A percentile compares a stretch with the other conserved stretches of the same genome.
Conservation (phyloP, 225 moss, liverwort and hornwort genomes). For the Thuidium tamariscinum region DNA sequence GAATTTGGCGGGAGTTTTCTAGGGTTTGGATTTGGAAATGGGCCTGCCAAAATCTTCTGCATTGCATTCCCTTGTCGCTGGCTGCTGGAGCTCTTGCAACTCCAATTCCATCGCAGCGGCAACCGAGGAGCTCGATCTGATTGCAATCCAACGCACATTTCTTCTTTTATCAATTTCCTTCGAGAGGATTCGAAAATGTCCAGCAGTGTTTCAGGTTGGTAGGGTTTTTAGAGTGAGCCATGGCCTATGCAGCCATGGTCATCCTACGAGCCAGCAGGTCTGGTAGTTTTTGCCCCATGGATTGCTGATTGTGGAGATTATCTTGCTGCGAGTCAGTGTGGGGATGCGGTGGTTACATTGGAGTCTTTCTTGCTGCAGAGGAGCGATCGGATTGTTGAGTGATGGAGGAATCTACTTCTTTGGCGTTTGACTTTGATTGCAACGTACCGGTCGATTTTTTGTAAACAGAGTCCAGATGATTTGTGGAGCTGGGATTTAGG, state of each 20-base stretch:
- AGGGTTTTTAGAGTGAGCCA: background rate
- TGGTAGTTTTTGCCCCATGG: background rate
- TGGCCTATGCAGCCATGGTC: background rate
- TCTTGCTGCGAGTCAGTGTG: background rate
- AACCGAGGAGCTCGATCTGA: background rate
- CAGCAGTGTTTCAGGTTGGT: background rate
- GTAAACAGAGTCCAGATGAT: background rate
- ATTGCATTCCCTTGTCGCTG: background rate
- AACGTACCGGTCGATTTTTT: background rate
- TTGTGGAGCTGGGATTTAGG: background rate
- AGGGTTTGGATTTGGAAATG: background rate
- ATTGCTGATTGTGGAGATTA: background rate
- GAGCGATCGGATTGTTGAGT: background rate
- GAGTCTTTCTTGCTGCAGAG: background rate
- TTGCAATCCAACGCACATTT: background rate
- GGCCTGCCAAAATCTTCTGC: background rate
- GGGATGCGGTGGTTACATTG: background rate
- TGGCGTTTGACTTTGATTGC: background rate
- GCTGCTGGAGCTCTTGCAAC: background rate
- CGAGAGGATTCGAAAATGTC: background rate
- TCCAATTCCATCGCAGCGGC: background rate
- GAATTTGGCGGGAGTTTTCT: background rate
- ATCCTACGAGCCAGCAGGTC: constrained; percentile 5
- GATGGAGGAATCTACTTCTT: background rate
- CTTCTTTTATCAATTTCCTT: background rate